phyloP scores from a whole-genome alignment of 1,284 basidiomycete genomes.

The Sporisorium iseilematis-ciliati region DNA sequence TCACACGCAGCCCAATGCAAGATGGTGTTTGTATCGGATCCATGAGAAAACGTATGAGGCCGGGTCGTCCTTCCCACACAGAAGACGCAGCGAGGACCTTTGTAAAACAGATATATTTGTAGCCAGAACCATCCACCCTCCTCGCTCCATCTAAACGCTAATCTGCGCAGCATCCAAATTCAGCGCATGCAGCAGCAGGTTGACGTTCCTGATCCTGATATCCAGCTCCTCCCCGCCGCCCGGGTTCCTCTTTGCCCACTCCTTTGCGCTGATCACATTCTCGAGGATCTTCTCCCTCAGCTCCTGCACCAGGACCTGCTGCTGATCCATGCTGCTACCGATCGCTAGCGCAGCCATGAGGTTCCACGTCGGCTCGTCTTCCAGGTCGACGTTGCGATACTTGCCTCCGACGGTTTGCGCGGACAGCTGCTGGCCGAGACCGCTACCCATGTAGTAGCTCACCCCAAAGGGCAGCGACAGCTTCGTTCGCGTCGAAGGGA shows the following conservation, averaged over 20 bases:
- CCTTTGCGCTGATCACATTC: constrained; percentile 80
- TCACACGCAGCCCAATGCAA: too few species aligned
- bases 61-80: too few species aligned
- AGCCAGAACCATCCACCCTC: too few species aligned
- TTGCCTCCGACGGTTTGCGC: constrained; percentile 42
- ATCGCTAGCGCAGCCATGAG: constrained; percentile 89
- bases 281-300: constrained; percentile 92
- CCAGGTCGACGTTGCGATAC: constrained; percentile 74
- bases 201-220: constrained; percentile 66
- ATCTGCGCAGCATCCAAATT: constrained; percentile 69
- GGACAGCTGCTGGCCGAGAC: constrained; percentile 22
- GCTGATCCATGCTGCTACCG: constrained; percentile 86
- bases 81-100: too few species aligned
- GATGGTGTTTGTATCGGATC: too few species aligned
- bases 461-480: constrained; percentile 73
- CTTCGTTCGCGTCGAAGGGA: constrained; percentile 87
- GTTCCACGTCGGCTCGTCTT: constrained; percentile 92
- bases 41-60: too few species aligned
- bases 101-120: neutral
- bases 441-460: constrained; percentile 69
- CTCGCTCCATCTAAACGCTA: constrained; percentile 40
- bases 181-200: constrained; percentile 66
- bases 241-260: constrained; percentile 51
- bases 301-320: constrained; percentile 83
- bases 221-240: constrained; percentile 37